Evolutionary conservation across 2,329 filamentous ascomycete genomes (phyloP).

Genomic region (Arthrinium puccinioides): DNA sequence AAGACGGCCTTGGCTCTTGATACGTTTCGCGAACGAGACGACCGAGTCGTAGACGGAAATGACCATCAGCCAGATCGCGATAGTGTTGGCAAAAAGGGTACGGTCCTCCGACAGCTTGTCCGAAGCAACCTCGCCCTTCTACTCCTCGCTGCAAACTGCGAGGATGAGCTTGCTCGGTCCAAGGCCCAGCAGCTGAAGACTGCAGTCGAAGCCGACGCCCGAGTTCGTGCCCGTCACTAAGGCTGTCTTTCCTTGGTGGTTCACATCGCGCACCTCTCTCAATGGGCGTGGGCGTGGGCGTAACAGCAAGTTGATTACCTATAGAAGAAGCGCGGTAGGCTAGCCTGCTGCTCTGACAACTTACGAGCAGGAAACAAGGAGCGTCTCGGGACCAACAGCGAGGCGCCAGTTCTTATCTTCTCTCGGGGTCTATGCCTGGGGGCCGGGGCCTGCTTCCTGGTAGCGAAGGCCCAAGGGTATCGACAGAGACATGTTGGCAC

Average conservation of each 20-base stretch:
- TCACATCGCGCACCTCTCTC: neutral
- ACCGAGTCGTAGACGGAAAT: too few species aligned
- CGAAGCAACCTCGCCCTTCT: conserved; percentile 13
- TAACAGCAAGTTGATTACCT: neutral
- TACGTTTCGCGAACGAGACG: conserved; percentile 25
- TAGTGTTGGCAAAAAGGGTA: conserved; percentile 12
- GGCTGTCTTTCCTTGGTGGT: conserved; percentile 20
- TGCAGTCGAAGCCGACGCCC: conserved; percentile 29
- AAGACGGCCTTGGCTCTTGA: conserved; percentile 23
- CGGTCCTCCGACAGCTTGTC: conserved; percentile 13
- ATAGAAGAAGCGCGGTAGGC: neutral
- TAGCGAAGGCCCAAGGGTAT: too few species aligned
- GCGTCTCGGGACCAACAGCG: too few species aligned
- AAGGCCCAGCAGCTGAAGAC: conserved; percentile 23
- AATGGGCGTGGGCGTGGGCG: too few species aligned
- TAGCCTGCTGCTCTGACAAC: too few species aligned
- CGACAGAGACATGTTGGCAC: too few species aligned
- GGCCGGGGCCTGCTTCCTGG: too few species aligned
- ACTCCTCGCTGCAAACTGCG: conserved; percentile 23
- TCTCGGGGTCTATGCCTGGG: too few species aligned
- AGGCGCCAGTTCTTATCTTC: too few species aligned
- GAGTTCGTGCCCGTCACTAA: conserved; percentile 31
- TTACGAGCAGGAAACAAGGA: too few species aligned
- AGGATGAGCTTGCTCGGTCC: conserved; percentile 26
- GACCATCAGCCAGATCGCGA: too few species aligned